phyloP scores from a whole-genome alignment of 2,329 filamentous ascomycete genomes.

The Biscogniauxia mediterranea region DNA sequence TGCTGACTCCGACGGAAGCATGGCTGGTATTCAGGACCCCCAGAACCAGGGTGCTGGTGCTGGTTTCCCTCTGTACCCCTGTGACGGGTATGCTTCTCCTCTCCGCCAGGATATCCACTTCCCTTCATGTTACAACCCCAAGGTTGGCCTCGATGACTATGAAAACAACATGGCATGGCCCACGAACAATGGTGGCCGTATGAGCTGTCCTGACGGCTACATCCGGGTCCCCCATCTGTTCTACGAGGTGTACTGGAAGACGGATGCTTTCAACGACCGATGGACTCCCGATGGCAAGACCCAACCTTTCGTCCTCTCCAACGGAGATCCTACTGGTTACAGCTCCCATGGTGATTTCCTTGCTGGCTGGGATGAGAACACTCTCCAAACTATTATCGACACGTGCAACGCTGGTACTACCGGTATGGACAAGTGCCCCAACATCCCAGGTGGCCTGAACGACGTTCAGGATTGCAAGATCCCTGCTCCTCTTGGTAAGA shows the following conservation, averaged over 20 bases:
- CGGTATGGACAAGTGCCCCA: slow-evolving; percentile 63
- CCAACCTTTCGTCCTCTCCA: slow-evolving; percentile 67
- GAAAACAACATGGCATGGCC: slow-evolving; percentile 67
- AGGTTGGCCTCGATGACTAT: slow-evolving; percentile 57
- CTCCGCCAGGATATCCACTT: slow-evolving; percentile 68
- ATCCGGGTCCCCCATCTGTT: slow-evolving; percentile 57
- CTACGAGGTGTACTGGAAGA: slow-evolving; percentile 61
- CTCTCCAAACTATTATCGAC: slow-evolving; percentile 66
- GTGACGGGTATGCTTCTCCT: slow-evolving; percentile 61
- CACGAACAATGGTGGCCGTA: slow-evolving; percentile 44
- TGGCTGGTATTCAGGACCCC: slow-evolving; percentile 54
- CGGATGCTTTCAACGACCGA: slow-evolving; percentile 48
- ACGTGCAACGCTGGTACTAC: slow-evolving; percentile 59
- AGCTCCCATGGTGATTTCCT: slow-evolving; percentile 71
- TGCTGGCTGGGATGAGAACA: slow-evolving; percentile 66
- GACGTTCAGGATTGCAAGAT: slow-evolving; percentile 50
- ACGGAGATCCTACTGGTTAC: slow-evolving; percentile 69
- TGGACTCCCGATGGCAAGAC: slow-evolving; percentile 54
- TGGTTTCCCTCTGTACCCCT: slow-evolving; percentile 70
- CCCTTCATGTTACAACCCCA: slow-evolving; percentile 71
- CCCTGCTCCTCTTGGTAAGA: slow-evolving; percentile 44
- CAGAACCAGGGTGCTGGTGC: slow-evolving; percentile 54
- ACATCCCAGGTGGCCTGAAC: slow-evolving; percentile 54
- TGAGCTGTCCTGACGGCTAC: slow-evolving; percentile 54
- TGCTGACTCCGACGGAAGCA: slow-evolving; percentile 51